Evolutionary conservation across 2,329 filamentous ascomycete genomes (phyloP), one percentile per base, ranked within the genome.

Genomic region (Fusarium veterinarium): DNA sequence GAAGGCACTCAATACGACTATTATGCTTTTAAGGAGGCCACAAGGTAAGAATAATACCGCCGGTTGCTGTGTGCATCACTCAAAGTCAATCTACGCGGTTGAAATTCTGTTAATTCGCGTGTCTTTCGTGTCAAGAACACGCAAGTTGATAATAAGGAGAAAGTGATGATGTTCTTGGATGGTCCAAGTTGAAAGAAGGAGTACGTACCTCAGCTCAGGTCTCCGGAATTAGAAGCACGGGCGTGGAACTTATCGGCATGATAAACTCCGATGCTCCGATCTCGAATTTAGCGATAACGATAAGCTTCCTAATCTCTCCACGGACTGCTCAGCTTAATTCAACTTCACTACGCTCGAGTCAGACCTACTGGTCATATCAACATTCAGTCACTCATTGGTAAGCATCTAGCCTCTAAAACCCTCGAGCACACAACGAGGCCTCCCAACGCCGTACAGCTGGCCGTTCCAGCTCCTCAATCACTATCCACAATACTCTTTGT

Each of bases 221-320:
- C 46, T 35, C 28, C 20, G 20, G 8, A 9, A 45, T 48, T 11
- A 28, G 30, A 49, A 23, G 33, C 42, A 64, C 25, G 8, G 45
- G 25, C 8, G n/a, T 16, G 35, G 48, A 30, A 11, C 17, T 48
- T 20, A 33, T 73, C 71, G 71, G 71, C 63, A 40, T 46, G 19
- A 31, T 45, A 58, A 74, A 9, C 52, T 62, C 71, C 71, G 71
- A 74, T 49, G 11, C 19, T 65, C 71, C 71, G 71, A 73, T 35
- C 57, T 63, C 35, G 23, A 59, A 49, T 49, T 49, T 33, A 8
- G 20, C 42, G 71, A 73, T 72, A 73, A 72, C 71, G 71, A 69
- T 69, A 69, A 70, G 67, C 65, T 67, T 53, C 60, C 25, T 41
- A 9, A 20, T 31, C 13, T 44, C 40, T 40, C 23, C 33, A 30